Evolutionary conservation across 2,329 filamentous ascomycete genomes (phyloP), one percentile per base, ranked within the genome.

Genomic region (Cryphonectria parasitica): DNA sequence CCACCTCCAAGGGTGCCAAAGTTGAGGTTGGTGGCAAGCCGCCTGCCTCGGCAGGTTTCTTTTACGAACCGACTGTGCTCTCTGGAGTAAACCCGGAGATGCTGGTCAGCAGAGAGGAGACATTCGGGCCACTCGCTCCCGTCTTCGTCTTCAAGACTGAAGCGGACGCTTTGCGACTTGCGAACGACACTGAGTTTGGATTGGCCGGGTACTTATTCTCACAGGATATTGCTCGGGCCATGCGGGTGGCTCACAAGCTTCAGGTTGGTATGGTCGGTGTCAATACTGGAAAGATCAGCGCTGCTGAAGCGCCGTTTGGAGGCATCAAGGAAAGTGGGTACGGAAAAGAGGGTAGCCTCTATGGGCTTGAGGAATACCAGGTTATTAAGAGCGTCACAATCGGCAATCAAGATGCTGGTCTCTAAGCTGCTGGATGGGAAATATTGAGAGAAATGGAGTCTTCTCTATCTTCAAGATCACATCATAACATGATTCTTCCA

Each of bases 11-110:
- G 56, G 75, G 75, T n/a, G 75, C 74, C 22, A 66, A 68, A 41
- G 54, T 77, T 10, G 63, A 69, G 49, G 31, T 72, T 3, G 75
- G 75, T 58, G 91, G 91, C 10, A 83, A 90, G 77, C 86, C 83
- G 77, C 81, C 43, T 45, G 43, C 43, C 15, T 17, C 43, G 19
- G 7, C 43, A 1, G 43, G 43, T 15, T 52, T 52, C 49, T 54
- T 25, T 8, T 54, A 25, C 4, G n/a, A 54, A 13, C 10, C 49
- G 22, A 54, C 49, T 19, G 49, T 54, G n/a, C 49, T 54, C 8
- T 54, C 49, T 54, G 49, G 22, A 25, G n/a, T 54, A 11, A 54
- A n/a, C 3, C n/a, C n/a, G 2, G 49, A 54, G 22, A 28, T 54
- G 49, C 2, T 54, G 49, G 49, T 54, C n/a, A 54, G 49, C n/a